phyloP scores from a whole-genome alignment of 257 asterid genomes.

The Buddleja alternifolia region DNA sequence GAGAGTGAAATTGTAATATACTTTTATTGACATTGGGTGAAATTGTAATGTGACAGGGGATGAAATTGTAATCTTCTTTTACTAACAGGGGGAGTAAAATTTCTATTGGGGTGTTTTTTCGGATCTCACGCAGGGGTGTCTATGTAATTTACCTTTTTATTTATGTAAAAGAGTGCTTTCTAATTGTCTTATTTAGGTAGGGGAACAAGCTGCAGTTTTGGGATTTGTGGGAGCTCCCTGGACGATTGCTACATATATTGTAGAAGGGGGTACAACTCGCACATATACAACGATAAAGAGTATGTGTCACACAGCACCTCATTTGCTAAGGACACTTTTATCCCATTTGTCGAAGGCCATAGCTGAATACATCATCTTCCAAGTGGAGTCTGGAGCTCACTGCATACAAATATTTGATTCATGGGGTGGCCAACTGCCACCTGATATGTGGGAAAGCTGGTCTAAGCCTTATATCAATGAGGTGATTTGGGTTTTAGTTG shows the following conservation, averaged over 20 bases:
- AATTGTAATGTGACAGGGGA: too few relatives aligned
- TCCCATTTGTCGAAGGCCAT: conserved; percentile 79
- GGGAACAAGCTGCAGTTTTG: conserved; percentile 87
- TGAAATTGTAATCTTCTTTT: too few relatives aligned
- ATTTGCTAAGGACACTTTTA: conserved; percentile 63
- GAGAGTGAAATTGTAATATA: too few relatives aligned
- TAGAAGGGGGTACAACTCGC: conserved; percentile 92
- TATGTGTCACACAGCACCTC: conserved; percentile 80
- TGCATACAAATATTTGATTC: conserved; percentile 95
- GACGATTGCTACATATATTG: conserved; percentile 95
- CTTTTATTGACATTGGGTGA: too few relatives aligned
- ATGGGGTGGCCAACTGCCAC: conserved; percentile 86
- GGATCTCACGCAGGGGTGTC: too few relatives aligned
- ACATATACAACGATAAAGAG: conserved; percentile 85
- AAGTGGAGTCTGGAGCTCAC: conserved; percentile 94
- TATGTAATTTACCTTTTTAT: too few relatives aligned
- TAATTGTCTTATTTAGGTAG: conserved; percentile 57
- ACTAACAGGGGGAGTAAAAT: too few relatives aligned
- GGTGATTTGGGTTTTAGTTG: conserved; percentile 47
- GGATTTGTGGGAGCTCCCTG: conserved; percentile 99
- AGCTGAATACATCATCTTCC: conserved; percentile 62
- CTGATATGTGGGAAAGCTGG: conserved; percentile 84
- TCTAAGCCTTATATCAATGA: conserved; percentile 91
- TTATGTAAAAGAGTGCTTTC: conserved; percentile 10
- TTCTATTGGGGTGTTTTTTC: too few relatives aligned